Evolutionary conservation across 768 basidiomycete species (phyloP), one percentile per base, ranked within the genome.

Genomic region (Tricholoma bakamatsutake): DNA sequence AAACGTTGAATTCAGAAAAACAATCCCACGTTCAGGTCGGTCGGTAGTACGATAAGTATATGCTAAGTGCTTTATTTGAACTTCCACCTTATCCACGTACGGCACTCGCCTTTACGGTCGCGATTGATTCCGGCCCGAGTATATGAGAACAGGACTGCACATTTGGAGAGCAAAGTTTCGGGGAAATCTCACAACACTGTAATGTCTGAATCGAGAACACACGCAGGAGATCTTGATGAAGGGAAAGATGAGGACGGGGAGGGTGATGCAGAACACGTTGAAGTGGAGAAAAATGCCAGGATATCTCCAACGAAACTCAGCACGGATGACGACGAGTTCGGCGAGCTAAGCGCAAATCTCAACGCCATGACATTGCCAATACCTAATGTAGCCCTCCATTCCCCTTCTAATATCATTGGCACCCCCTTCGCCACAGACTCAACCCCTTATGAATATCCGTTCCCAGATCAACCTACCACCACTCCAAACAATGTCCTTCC

Each of bases 361-460:
- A 24, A 24, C 1, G 24, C 12, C 30, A 30, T 30, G 52, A 11
- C 35, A 21, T 24, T 55, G 39, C 7, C 39, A 1, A 31, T 37
- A 5, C 35, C 58, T n/a, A 50, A 59, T 39, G n/a, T 53, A 3
- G 24, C 56, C 39, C 39, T 67, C 8, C 68, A 69, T 55, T 69
- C 70, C 1, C 68, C 69, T 8, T 64, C 66, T 12, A 54, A 65
- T 11, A 69, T 72, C 43, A 42, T 73, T 18, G 71, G 71, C 21
- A 72, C 72, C 1, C 71, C 72, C 17, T 73, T 72, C 49, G 64
- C 67, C 27, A 66, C 65, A 1, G 62, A 65, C 31, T 61, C 65
- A 4, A 46, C 66, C 11, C 68, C 61, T 13, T 72, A 68, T 59
- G 67, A 71, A 45, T 71, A 70, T 56, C 71, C 72, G 7, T 71